A percentile compares a stretch with the other conserved stretches of the same genome.
Evolutionary conservation across 2,329 filamentous ascomycete species (phyloP).

Genomic region (Pseudomassariella vexata): DNA sequence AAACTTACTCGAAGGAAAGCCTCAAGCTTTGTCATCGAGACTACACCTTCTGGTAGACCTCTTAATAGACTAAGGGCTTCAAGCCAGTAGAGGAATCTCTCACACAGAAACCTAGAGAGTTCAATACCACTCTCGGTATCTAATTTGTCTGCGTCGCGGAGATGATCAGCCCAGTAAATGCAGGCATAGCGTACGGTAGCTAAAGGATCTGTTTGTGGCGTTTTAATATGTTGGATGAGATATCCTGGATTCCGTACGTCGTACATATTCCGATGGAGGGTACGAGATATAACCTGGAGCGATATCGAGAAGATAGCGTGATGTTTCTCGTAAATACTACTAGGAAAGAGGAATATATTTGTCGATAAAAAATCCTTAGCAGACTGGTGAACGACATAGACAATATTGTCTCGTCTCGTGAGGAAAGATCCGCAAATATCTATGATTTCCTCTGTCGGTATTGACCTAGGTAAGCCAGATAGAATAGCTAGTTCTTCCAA

Average conservation of each 20-base stretch:
- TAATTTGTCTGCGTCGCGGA: too few relatives aligned
- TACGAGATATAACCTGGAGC: slow-evolving; percentile 20
- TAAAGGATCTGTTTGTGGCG: slow-evolving; percentile 19
- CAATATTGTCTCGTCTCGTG: slow-evolving; percentile 17
- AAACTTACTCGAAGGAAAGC: too few relatives aligned
- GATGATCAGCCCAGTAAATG: slow-evolving; percentile 28
- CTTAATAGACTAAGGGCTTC: slow-evolving; percentile 32
- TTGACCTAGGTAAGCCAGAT: slow-evolving; percentile 8
- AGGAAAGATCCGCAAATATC: slow-evolving; percentile 34
- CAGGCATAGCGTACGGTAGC: slow-evolving; percentile 23
- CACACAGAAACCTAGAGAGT: slow-evolving; percentile 27
- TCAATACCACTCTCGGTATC: too few relatives aligned
- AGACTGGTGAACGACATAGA: slow-evolving; percentile 36
- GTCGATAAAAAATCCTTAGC: slow-evolving; percentile 33
- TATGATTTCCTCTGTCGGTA: slow-evolving; percentile 21
- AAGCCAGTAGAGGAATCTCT: slow-evolving; percentile 35
- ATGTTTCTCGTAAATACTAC: slow-evolving; percentile 19
- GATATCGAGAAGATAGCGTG: slow-evolving; percentile 26
- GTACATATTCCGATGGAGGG: slow-evolving; percentile 30
- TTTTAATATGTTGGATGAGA: slow-evolving; percentile 14
- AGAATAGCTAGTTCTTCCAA: slow-evolving; percentile 26
- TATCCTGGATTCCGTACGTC: slow-evolving; percentile 16
- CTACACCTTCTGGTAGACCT: slow-evolving; percentile 16
- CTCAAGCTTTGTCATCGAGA: slow-evolving; percentile 15
- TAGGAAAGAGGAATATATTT: slow-evolving; percentile 25